Base-by-base conservation (phyloP, 768 basidiomycete genomes). In the Crucibulum laeve region DNA sequence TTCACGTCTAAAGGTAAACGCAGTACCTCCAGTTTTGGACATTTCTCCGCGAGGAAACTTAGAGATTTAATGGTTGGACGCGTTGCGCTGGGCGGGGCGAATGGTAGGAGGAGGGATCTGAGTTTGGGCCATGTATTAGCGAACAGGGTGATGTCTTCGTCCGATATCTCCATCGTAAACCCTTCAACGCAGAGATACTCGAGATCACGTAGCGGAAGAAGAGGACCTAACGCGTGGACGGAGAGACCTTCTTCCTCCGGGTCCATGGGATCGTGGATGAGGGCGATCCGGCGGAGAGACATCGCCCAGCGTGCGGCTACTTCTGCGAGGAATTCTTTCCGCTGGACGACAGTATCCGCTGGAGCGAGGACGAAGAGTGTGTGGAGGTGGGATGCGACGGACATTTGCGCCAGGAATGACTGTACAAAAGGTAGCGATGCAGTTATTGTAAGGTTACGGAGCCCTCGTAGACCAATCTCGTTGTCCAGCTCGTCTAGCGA, bases 101-200 rank as follows among this genome's bases (percentile, higher is more conserved):
- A 59, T 0, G 63, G 63, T 1, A 64, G 54, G 5, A 56, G 45
- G 0, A 64, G 52, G 3, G 47, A 52, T 18, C 43, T 45, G 37
- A 63, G 46, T 3, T 53, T 45, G 13, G 59, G 59, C 63, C 63
- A 64, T 3, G 57, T 55, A 4, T 38, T 44, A 1, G 55, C 61
- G n/a, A 60, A 48, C 10, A 49, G 51, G 24, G 28, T 40, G n/a
- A 64, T 38, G 36, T 58, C 51, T 6, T 47, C 44, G 33, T 63
- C 56, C 6, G 48, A 53, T 2, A 64, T 42, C 11, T 58, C 50
- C 49, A 59, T 54, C 11, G 46, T 24, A 39, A 61, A 62, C 0
- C 60, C 58, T 19, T 61, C 61, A 21, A 64, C 23, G 30, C 57
- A 43, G 25, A 64, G 41, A 36, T 59, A 56, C 4, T 43, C 49